Evolutionary conservation across 2,329 filamentous ascomycete species (phyloP), one percentile per base, ranked within the genome.

Genomic region (Colletotrichum sp.): DNA sequence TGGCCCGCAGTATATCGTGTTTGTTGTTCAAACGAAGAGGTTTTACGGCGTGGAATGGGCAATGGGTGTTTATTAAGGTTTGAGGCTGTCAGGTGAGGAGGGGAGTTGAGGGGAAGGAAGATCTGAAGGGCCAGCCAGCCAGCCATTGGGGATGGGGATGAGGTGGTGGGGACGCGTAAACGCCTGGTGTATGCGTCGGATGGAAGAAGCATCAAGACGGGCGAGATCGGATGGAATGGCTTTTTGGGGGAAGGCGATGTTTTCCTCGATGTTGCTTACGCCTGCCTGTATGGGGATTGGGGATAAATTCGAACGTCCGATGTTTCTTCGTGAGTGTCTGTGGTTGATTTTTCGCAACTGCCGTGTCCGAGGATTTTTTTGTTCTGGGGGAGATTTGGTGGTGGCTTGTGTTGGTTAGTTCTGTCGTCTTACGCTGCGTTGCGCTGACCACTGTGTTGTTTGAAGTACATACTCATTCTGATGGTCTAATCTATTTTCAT

Each of bases 71-170:
- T 15, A 34, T 63, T 55, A 59, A 55, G 55, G 72, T 74, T 74
- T 74, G 72, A 52, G 72, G 72, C 72, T 74, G 67, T 74, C 72
- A 74, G 72, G 67, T 74, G 59, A 65, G 66, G 39, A 27, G 34
- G 34, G 57, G 16, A 60, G 13, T 25, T 39, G 60, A 34, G 25
- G 27, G 25, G 57, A 60, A 59, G 15, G 25, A 22, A 25, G 52
- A 59, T 13, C 25, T 19, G 25, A 32, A 60, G 13, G 25, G 15
- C 32, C 32, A 34, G 30, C 28, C 8, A 30, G 32, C 32, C 32
- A 34, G 15, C 25, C 25, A 25, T 25, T 25, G 25, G 25, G 25
- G 25, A 25, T 34, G 32, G 32, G 6, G 32, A 34, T 34, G 6
- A 15, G 32, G 32, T 34, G 15, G n/a, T 34, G 60, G 22, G 9